Percentiles rank a stretch among this genome's conserved stretches.
phyloP scores from a whole-genome alignment of 352 stramenopile genomes.

The Phytopythium chamaehyphon region DNA sequence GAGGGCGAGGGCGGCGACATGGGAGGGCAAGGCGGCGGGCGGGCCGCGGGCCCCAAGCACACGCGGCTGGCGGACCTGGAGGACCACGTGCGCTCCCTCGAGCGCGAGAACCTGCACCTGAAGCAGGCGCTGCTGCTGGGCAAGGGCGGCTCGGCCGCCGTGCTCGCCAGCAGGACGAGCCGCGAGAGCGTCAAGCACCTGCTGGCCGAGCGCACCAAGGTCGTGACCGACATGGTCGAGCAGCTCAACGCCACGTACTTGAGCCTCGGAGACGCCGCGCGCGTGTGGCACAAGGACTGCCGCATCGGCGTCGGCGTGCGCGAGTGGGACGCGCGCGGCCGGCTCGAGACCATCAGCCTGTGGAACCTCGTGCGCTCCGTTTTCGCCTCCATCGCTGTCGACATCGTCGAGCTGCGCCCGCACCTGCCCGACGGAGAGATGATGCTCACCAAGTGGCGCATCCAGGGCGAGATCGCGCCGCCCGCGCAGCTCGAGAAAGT shows the following conservation, averaged over 20 bases:
- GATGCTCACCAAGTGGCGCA: slow-evolving; percentile 82
- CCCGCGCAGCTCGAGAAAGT: slow-evolving; percentile 55
- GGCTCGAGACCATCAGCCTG: slow-evolving; percentile 66
- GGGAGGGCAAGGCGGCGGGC: not conserved
- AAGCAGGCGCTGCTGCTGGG: slow-evolving; percentile 72
- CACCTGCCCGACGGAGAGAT: slow-evolving; percentile 76
- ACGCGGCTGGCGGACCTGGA: slow-evolving; percentile 76
- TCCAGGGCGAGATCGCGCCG: slow-evolving; percentile 74
- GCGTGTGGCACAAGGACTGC: slow-evolving; percentile 75
- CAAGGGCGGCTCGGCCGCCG: slow-evolving; percentile 30
- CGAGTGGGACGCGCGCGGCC: slow-evolving; percentile 76
- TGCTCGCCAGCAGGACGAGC: slow-evolving; percentile 24
- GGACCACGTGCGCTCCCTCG: slow-evolving; percentile 56
- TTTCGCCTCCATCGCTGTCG: slow-evolving; percentile 69
- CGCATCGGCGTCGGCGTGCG: slow-evolving; percentile 68
- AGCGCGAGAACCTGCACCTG: slow-evolving; percentile 72
- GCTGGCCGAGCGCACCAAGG: slow-evolving; percentile 61
- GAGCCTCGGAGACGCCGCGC: slow-evolving; percentile 57
- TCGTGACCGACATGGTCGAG: slow-evolving; percentile 81
- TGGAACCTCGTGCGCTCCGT: slow-evolving; percentile 83
- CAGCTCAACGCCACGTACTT: slow-evolving; percentile 66
- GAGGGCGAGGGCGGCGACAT: not conserved
- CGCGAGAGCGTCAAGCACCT: slow-evolving; percentile 44
- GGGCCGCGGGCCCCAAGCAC: slow-evolving; percentile 12
- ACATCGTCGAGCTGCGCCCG: slow-evolving; percentile 75